Evolutionary conservation across 352 stramenopile species (phyloP).

Genomic region (Phytophthora parvispora): DNA sequence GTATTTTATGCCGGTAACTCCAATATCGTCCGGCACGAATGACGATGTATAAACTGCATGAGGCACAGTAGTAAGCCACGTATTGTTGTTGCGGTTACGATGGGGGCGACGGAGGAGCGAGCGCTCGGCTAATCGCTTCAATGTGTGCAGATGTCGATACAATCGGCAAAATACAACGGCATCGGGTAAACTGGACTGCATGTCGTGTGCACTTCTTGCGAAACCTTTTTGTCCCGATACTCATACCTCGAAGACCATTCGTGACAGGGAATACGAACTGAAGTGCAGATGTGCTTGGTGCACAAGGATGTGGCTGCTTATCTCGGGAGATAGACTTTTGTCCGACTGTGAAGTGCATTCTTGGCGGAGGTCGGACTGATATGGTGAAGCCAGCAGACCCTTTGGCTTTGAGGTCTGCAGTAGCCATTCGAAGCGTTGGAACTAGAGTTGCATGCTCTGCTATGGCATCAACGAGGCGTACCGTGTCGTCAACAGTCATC

Average conservation of each 20-base stretch:
- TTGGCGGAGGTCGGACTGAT: slow-evolving; percentile 53
- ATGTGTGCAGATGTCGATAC: slow-evolving; percentile 63
- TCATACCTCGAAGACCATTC: slow-evolving; percentile 61
- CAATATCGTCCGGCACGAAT: slow-evolving; percentile 66
- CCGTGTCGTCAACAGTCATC: slow-evolving; percentile 52
- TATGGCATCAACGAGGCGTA: slow-evolving; percentile 49
- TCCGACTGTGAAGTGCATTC: slow-evolving; percentile 55
- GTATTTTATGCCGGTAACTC: slow-evolving; percentile 98
- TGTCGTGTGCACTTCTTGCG: slow-evolving; percentile 72
- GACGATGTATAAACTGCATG: slow-evolving; percentile 40
- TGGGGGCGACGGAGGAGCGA: slow-evolving; percentile 30
- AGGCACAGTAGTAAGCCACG: no score
- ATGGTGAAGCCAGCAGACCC: slow-evolving; percentile 43
- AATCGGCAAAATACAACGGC: slow-evolving; percentile 70
- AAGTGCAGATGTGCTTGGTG: neutral
- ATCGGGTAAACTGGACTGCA: slow-evolving; percentile 62
- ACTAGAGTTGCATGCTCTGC: slow-evolving; percentile 42
- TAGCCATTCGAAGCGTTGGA: slow-evolving; percentile 56
- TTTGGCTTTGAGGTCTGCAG: slow-evolving; percentile 61
- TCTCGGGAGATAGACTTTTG: neutral
- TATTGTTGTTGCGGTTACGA: slow-evolving; percentile 8
- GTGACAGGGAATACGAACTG: slow-evolving; percentile 54
- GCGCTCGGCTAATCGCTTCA: slow-evolving; percentile 56
- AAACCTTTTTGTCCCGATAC: slow-evolving; percentile 56
- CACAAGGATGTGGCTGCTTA: neutral